phyloP scores from a whole-genome alignment of 2,329 filamentous ascomycete species.

The Kalaharituber pfeilii region DNA sequence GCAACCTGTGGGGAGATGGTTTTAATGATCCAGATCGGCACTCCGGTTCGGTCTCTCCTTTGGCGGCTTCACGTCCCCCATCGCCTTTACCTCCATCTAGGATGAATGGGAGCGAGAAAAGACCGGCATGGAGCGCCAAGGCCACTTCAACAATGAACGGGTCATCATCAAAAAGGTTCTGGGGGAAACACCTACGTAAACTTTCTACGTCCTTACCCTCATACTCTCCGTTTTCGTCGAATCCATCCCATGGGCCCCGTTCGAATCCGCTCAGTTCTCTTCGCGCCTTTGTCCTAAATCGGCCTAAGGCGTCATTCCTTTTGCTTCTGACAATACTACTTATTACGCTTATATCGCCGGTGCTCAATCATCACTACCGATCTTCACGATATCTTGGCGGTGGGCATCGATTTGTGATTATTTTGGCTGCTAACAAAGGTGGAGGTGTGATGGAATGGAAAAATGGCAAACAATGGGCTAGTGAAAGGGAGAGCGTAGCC shows the following conservation, averaged over 20 bases:
- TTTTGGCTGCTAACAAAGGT: slow-evolving; percentile 81
- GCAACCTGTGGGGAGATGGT: slow-evolving; percentile 9
- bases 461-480: slow-evolving; percentile 90
- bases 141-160: slow-evolving; percentile 8
- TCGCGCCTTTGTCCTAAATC: slow-evolving; percentile 3
- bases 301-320: slow-evolving; percentile 8
- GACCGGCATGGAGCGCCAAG: background rate
- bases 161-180: slow-evolving; percentile 12
- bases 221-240: slow-evolving; percentile 12
- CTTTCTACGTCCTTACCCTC: slow-evolving; percentile 17
- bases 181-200: slow-evolving; percentile 18
- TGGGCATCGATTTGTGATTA: slow-evolving; percentile 81
- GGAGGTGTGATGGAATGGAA: slow-evolving; percentile 99
- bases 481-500: slow-evolving; percentile 84
- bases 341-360: slow-evolving; percentile 11
- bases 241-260: slow-evolving; percentile 1
- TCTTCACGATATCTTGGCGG: slow-evolving; percentile 43
- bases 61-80: slow-evolving; percentile 12
- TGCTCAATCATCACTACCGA: slow-evolving; percentile 16
- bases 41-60: slow-evolving; percentile 12
- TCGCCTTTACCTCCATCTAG: slow-evolving; percentile 8
- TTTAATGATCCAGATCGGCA: slow-evolving; percentile 6
- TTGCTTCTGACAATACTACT: slow-evolving; percentile 9
- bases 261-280: background rate
- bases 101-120: background rate